phyloP scores from a whole-genome alignment of 176 grass and related monocot genomes.

The Elaeis guineensis region DNA sequence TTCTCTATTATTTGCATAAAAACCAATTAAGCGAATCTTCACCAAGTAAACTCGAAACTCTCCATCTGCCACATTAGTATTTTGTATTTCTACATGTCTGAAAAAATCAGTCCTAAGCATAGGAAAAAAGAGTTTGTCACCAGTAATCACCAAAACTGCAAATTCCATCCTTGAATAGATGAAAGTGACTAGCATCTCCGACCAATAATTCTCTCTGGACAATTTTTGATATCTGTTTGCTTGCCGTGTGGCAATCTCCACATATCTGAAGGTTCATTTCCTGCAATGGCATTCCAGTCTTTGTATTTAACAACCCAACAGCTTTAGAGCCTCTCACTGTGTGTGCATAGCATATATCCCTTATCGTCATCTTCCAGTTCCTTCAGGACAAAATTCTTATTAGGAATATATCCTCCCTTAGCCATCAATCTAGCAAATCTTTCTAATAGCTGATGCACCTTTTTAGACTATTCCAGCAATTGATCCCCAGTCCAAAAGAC shows the following conservation, averaged over 20 bases:
- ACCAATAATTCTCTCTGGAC: background rate
- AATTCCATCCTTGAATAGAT: constrained; percentile 9
- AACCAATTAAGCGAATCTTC: too few species aligned
- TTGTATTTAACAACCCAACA: constrained; percentile 5
- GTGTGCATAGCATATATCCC: background rate
- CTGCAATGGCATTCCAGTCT: background rate
- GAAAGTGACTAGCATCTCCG: constrained; percentile 4
- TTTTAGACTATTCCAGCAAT: constrained; percentile 3
- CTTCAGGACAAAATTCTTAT: constrained; percentile 9
- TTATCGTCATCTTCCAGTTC: constrained; percentile 13
- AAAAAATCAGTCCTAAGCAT: too few species aligned
- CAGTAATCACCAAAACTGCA: constrained; percentile 14
- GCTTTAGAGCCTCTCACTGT: constrained; percentile 15
- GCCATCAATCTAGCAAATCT: constrained; percentile 2
- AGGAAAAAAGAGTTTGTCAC: background rate
- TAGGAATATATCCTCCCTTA: constrained; percentile 3
- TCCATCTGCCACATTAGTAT: too few species aligned
- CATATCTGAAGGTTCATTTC: constrained; percentile 6
- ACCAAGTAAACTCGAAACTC: too few species aligned
- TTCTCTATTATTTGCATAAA: too few species aligned
- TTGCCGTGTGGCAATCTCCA: constrained; percentile 11
- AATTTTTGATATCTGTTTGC: background rate
- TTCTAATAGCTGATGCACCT: background rate
- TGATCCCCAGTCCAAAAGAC: background rate
- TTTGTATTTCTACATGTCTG: too few species aligned